A percentile compares a stretch with the other conserved stretches of the same genome.
phyloP scores from a whole-genome alignment of 2,329 filamentous ascomycete genomes.

The Paramyrothecium sp. region DNA sequence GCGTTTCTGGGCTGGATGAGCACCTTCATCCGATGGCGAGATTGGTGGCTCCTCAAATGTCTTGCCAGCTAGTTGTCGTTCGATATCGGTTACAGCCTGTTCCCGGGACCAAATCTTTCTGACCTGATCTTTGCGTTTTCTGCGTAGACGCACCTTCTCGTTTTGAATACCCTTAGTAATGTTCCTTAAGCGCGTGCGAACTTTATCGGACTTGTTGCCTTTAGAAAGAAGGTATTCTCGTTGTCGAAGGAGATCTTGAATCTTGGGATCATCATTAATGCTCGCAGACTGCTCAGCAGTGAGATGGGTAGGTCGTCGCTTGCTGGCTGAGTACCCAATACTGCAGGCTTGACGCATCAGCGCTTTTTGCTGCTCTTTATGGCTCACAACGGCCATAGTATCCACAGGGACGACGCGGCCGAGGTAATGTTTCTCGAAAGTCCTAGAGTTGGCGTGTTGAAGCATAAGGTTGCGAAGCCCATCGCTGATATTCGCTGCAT shows the following conservation, averaged over 20 bases:
- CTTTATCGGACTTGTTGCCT: neutral
- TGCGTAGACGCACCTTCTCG: conserved; percentile 13
- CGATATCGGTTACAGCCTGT: conserved; percentile 16
- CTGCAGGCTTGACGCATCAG: conserved; percentile 14
- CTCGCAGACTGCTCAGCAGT: conserved; percentile 10
- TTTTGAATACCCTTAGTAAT: conserved; percentile 5
- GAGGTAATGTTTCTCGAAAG: conserved; percentile 8
- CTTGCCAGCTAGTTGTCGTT: conserved; percentile 14
- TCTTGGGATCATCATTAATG: conserved; percentile 10
- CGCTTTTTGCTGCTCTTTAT: conserved; percentile 10
- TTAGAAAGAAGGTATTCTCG: no score
- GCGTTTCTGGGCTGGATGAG: conserved; percentile 11
- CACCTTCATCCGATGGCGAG: neutral
- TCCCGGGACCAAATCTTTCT: conserved; percentile 13
- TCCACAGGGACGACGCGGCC: conserved; percentile 1
- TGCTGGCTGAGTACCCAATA: conserved; percentile 14
- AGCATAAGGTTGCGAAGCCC: conserved; percentile 4
- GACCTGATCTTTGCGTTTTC: conserved; percentile 10
- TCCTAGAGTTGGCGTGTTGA: neutral
- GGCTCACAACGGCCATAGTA: conserved; percentile 3
- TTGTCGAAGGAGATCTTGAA: conserved; percentile 3
- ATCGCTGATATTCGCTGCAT: conserved; percentile 2
- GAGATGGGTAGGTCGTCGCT: conserved; percentile 10
- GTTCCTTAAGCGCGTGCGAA: conserved; percentile 4
- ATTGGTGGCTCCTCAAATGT: conserved; percentile 10